Evolutionary conservation across 176 grass and related monocot species (phyloP), one percentile per base, ranked within the genome.

Genomic region (Olyra latifolia): DNA sequence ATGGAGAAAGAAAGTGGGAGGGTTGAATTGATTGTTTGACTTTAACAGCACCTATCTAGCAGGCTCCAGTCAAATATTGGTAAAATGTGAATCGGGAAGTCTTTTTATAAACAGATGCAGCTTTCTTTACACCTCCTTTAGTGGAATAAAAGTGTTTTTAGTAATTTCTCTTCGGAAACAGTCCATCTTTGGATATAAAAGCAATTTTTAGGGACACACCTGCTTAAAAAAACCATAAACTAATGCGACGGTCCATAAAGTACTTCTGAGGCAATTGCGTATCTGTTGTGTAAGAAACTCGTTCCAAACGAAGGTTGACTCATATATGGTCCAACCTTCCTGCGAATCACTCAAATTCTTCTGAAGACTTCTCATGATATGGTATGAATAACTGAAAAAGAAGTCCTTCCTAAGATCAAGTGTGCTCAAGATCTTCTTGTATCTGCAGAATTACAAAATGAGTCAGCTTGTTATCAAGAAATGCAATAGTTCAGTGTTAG

Each of bases 141-240:
- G 57, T 11, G 52, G 5, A 59, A 61, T 45, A 79, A 67, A 45
- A 45, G 1, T 7, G 68, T 47, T 68, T n/a, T 7, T 41, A 62
- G 10, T 15, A 42, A 17, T 23, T 32, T 58, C 2, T 74, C 61
- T 39, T 74, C 23, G 14, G 58, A 28, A 83, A n/a, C 1, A 23
- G 20, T 43, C 4, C 41, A 32, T 43, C 14, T 29, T 15, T 40
- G 54, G 54, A 70, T 44, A 61, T 48, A 60, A 48, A 47, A 47
- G 17, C 77, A 72, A 72, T 45, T 54, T 23, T 52, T 58, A 47
- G 74, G n/a, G 12, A 40, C 14, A 25, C 87, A 98, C 95, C 88
- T 98, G 95, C 74, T 87, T 93, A 88, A 98, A 98, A 38, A 98
- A 98, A 6, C 95, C 95, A 86, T 93, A 94, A 29, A 98, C 92